phyloP scores from a whole-genome alignment of 805 yeast species.

The Cyberlindnera mycetangii region DNA sequence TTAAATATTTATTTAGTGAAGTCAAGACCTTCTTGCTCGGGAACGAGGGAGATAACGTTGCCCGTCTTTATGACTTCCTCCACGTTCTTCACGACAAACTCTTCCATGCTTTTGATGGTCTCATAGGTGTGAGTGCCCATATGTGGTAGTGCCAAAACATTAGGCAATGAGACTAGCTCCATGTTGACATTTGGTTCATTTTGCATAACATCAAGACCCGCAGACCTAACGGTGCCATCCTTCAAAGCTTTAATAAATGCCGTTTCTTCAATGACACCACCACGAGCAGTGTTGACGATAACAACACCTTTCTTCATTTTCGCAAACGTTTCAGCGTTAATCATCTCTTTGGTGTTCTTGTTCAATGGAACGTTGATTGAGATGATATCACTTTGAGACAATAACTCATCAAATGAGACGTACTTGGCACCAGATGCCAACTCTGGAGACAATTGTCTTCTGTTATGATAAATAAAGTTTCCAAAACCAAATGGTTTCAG shows the following conservation, averaged over 20 bases:
- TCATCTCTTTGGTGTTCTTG: constrained; percentile 62
- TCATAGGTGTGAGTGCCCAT: constrained; percentile 82
- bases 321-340: constrained; percentile 55
- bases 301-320: constrained; percentile 80
- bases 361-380: constrained; percentile 79
- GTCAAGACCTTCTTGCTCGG: constrained; percentile 53
- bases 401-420: constrained; percentile 66
- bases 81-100: constrained; percentile 68
- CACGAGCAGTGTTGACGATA: constrained; percentile 81
- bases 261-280: constrained; percentile 71
- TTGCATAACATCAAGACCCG: constrained; percentile 76
- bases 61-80: constrained; percentile 57
- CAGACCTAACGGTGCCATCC: constrained; percentile 61
- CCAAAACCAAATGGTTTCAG: constrained; percentile 74
- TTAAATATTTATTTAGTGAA: constrained; percentile 3
- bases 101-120: constrained; percentile 79
- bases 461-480: constrained; percentile 69
- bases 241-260: constrained; percentile 56
- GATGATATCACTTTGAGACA: constrained; percentile 62
- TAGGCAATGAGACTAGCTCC: constrained; percentile 59
- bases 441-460: constrained; percentile 53
- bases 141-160: constrained; percentile 80
- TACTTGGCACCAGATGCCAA: constrained; percentile 70
- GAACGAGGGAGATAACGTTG: constrained; percentile 71
- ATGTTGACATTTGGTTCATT: constrained; percentile 67